A percentile compares a stretch with the other conserved stretches of the same genome.
Conservation (phyloP, 805 yeast genomes). For the Candida oleophila region DNA sequence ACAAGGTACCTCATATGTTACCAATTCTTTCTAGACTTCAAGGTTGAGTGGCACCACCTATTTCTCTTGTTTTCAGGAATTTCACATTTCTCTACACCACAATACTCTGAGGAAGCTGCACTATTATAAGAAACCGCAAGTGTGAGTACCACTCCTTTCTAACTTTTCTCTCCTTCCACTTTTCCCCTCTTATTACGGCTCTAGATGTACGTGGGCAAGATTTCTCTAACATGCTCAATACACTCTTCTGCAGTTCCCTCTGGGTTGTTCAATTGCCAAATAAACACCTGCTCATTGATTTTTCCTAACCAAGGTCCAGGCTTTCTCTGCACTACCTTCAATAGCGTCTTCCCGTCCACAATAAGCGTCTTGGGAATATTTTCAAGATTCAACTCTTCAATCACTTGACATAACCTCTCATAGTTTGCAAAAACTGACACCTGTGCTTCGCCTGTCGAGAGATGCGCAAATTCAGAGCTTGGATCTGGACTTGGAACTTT, state of each 20-base stretch:
- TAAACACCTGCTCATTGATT: constrained; percentile 52
- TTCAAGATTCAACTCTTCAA: constrained; percentile 34
- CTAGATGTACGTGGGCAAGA: constrained; percentile 15
- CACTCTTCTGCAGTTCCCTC: constrained; percentile 52
- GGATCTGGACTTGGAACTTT: background rate
- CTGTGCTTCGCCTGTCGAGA: no score
- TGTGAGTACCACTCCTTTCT: no score
- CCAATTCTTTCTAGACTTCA: no score
- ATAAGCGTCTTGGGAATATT: constrained; percentile 45
- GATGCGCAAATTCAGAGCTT: background rate
- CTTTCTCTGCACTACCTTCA: constrained; percentile 49
- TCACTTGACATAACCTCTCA: constrained; percentile 27
- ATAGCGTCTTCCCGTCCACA: constrained; percentile 73
- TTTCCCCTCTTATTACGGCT: background rate
- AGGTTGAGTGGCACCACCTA: no score
- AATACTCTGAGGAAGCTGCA: no score
- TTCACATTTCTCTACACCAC: background rate
- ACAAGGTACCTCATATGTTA: no score
- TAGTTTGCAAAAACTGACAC: constrained; percentile 20
- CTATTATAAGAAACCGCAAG: no score
- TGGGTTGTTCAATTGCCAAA: constrained; percentile 82
- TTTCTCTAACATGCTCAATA: constrained; percentile 37
- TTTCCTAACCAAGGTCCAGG: constrained; percentile 87
- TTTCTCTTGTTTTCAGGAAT: no score
- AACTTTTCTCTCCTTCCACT: background rate